These are phyloP conservation scores for Ananas comosus DNA, from an alignment of 176 grass and related monocot species.

Conservation along the genomic window DNA sequence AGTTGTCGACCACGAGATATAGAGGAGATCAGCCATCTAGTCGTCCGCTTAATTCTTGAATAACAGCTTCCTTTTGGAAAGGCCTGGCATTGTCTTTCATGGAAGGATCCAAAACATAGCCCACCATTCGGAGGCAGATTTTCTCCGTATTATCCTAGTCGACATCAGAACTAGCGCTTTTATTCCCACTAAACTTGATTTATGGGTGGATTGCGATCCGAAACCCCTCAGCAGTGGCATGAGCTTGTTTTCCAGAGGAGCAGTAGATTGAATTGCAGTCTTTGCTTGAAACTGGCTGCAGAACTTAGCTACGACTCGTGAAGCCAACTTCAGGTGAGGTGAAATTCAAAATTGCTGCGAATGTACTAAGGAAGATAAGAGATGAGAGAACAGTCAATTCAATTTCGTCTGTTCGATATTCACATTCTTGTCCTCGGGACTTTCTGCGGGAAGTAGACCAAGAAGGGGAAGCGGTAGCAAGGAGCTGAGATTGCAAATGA, in stretches of 20 bases:
- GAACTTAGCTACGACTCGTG: not conserved
- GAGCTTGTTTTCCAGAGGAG: not conserved
- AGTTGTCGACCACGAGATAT: too few relatives aligned
- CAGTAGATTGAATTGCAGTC: not conserved
- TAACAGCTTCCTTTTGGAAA: too few relatives aligned
- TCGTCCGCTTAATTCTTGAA: too few relatives aligned
- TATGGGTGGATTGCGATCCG: too few relatives aligned
- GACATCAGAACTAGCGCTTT: too few relatives aligned
- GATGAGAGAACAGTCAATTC: conserved; percentile 9
- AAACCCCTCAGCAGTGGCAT: not conserved
- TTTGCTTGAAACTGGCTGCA: not conserved
- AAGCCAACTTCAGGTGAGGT: not conserved
- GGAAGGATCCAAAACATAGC: too few relatives aligned
- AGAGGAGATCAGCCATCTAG: too few relatives aligned
- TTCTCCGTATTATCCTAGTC: too few relatives aligned
- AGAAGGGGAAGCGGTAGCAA: conserved; percentile 82
- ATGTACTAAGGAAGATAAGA: not conserved
- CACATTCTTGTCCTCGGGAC: conserved; percentile 17
- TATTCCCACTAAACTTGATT: too few relatives aligned
- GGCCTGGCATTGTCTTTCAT: too few relatives aligned
- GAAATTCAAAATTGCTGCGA: not conserved
- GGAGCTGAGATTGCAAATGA: conserved; percentile 72
- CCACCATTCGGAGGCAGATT: too few relatives aligned
- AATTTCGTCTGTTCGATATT: conserved; percentile 16
- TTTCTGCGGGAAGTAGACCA: conserved; percentile 57